Conservation (phyloP, 1,284 basidiomycete species). For the Garcileccinum viscosum region DNA sequence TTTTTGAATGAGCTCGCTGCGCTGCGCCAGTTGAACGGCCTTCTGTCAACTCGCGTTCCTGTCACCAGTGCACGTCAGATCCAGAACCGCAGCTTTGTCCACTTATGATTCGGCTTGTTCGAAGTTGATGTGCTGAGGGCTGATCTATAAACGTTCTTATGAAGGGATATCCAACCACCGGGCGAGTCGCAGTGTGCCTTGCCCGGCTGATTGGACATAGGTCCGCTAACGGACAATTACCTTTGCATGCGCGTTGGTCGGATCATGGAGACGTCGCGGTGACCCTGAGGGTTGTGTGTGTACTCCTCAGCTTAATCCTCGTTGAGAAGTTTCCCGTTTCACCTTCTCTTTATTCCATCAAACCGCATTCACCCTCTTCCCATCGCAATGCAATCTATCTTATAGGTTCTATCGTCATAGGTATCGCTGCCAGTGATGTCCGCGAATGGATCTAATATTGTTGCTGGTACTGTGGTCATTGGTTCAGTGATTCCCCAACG, state of each 20-base stretch:
- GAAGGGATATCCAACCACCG: not conserved
- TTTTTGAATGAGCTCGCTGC: constrained; percentile 2
- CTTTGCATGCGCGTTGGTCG: not conserved
- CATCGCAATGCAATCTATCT: not conserved
- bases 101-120: not conserved
- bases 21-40: constrained; percentile 1
- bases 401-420: not conserved
- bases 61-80: constrained; percentile 2
- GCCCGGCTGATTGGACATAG: not conserved
- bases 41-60: not conserved
- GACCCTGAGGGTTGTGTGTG: not conserved
- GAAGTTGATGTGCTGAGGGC: not conserved
- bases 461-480: too few relatives aligned
- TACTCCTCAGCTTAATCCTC: not conserved
- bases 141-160: not conserved
- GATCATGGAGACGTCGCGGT: not conserved
- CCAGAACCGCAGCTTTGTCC: not conserved
- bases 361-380: not conserved
- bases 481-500: not conserved
- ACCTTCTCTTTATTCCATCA: not conserved
- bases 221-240: not conserved
- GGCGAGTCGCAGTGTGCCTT: constrained; percentile 3
- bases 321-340: not conserved
- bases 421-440: not conserved
- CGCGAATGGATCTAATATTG: not conserved